phyloP scores from a whole-genome alignment of 257 asterid species.

The Nicotiana knightiana region DNA sequence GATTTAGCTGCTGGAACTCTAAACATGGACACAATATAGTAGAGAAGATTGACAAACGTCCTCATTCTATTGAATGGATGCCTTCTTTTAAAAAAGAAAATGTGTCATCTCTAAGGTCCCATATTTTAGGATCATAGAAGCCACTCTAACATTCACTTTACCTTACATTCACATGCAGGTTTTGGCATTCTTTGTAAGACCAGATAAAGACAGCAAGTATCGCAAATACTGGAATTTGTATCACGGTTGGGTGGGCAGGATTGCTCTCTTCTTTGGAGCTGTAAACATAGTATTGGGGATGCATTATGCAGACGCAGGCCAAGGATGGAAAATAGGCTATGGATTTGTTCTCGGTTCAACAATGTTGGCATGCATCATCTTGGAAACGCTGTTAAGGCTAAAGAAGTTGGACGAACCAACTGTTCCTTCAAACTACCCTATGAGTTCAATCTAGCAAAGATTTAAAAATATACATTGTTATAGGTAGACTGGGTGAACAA shows the following conservation, averaged over 20 bases:
- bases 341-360: constrained; percentile 57
- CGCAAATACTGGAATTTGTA: constrained; percentile 64
- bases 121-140: background rate
- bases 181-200: constrained; percentile 62
- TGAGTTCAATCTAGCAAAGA: constrained; percentile 33
- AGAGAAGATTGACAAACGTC: background rate
- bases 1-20: background rate
- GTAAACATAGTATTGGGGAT: constrained; percentile 66
- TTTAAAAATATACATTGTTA: background rate
- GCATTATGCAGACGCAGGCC: constrained; percentile 57
- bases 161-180: constrained; percentile 32
- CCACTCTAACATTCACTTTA: background rate
- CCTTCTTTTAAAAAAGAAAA: background rate
- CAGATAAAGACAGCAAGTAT: constrained; percentile 59
- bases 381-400: constrained; percentile 54
- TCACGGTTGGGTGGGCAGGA: constrained; percentile 70
- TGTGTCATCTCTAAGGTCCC: background rate
- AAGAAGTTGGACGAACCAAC: constrained; percentile 30
- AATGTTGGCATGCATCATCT: constrained; percentile 41
- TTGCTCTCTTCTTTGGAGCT: constrained; percentile 68
- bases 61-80: background rate
- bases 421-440: constrained; percentile 38
- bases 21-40: background rate
- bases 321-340: constrained; percentile 59
- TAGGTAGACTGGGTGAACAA: background rate